phyloP scores from a whole-genome alignment of 2,329 filamentous ascomycete genomes.

The Diplodia scrobiculata region DNA sequence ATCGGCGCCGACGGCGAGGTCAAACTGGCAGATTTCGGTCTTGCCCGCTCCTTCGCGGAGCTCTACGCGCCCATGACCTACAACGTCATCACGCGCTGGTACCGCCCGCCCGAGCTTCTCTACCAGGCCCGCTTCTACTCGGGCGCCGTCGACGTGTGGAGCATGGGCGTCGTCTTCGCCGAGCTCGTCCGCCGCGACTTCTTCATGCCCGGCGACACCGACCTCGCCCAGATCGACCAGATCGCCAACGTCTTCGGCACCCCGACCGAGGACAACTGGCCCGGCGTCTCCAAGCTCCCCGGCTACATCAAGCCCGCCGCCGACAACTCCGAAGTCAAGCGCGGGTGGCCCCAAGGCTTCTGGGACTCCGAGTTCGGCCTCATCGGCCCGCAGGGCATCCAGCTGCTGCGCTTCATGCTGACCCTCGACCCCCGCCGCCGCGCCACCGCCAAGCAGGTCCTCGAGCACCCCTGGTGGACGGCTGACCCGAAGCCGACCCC shows the following conservation, averaged over 20 bases:
- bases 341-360: constrained; percentile 60
- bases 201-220: constrained; percentile 79
- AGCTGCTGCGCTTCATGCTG: constrained; percentile 83
- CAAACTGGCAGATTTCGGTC: constrained; percentile 96
- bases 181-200: constrained; percentile 83
- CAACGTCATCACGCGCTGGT: constrained; percentile 96
- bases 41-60: constrained; percentile 86
- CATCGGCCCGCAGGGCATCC: constrained; percentile 78
- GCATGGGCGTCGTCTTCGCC: constrained; percentile 87
- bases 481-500: constrained; percentile 79
- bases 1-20: constrained; percentile 91
- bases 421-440: constrained; percentile 83
- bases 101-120: constrained; percentile 88
- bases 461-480: constrained; percentile 85
- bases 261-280: constrained; percentile 93
- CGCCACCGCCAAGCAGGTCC: constrained; percentile 73
- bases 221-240: constrained; percentile 81
- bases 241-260: constrained; percentile 86
- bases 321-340: constrained; percentile 54
- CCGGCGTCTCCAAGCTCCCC: constrained; percentile 77
- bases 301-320: constrained; percentile 74
- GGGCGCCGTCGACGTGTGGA: constrained; percentile 92
- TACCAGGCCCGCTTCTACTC: constrained; percentile 88
- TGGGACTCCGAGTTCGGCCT: constrained; percentile 78
- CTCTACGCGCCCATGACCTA: constrained; percentile 86